Conservation (phyloP, 805 yeast genomes). For the Candida lessepsii region DNA sequence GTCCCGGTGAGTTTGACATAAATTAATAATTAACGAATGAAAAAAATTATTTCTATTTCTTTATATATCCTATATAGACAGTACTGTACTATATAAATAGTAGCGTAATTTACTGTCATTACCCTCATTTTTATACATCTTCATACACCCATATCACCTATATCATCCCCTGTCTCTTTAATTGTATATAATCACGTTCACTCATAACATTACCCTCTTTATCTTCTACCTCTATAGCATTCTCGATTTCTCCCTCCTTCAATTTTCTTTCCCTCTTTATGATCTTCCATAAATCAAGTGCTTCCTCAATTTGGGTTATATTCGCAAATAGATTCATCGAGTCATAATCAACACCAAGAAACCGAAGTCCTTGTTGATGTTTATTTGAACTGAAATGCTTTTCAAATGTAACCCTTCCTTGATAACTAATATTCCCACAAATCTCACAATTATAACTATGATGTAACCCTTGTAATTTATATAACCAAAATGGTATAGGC, state of each 20-base stretch:
- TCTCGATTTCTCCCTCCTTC: conserved; percentile 45
- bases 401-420: conserved; percentile 70
- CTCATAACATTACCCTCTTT: conserved; percentile 91
- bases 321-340: conserved; percentile 51
- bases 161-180: conserved; percentile 83
- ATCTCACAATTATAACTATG: conserved; percentile 75
- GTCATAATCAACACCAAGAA: conserved; percentile 66
- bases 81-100: no score
- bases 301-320: conserved; percentile 68
- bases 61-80: no score
- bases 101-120: no score
- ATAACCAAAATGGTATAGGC: conserved; percentile 93
- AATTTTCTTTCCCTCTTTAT: conserved; percentile 37
- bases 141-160: no score
- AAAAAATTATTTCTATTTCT: background rate
- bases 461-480: conserved; percentile 83
- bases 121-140: no score
- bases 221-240: conserved; percentile 82
- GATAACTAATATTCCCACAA: conserved; percentile 72
- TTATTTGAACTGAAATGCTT: conserved; percentile 71
- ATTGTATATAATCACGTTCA: conserved; percentile 74
- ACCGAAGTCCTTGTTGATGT: conserved; percentile 71
- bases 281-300: conserved; percentile 52
- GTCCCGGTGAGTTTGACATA: no score
- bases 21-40: no score